A percentile compares a stretch with the other conserved stretches of the same genome.
Evolutionary conservation across 2,329 filamentous ascomycete species (phyloP).

Genomic region (Diaporthe citri): DNA sequence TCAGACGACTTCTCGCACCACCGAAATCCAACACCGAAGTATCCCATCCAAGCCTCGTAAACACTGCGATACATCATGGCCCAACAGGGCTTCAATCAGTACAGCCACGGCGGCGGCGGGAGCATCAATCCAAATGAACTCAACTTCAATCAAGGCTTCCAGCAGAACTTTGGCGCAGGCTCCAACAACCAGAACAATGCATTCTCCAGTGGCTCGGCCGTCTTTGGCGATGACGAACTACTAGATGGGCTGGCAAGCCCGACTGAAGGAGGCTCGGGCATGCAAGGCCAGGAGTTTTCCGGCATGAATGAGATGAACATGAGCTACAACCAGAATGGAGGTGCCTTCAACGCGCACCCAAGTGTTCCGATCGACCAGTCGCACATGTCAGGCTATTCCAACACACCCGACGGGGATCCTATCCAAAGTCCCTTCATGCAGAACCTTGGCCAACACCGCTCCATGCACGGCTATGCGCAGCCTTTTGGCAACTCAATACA

Average conservation of each 20-base stretch:
- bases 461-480: constrained; percentile 70
- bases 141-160: constrained; percentile 71
- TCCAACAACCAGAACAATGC: constrained; percentile 72
- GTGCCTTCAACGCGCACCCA: constrained; percentile 68
- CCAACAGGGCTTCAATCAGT: constrained; percentile 69
- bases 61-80: constrained; percentile 57
- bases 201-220: constrained; percentile 82
- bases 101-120: constrained; percentile 63
- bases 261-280: constrained; percentile 62
- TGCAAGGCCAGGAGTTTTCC: constrained; percentile 69
- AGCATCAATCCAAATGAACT: constrained; percentile 89
- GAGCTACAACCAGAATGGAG: constrained; percentile 61
- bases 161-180: constrained; percentile 69
- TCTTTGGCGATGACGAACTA: constrained; percentile 90
- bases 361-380: constrained; percentile 74
- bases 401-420: constrained; percentile 90
- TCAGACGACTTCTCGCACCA: background rate
- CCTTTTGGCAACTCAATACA: constrained; percentile 68
- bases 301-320: constrained; percentile 69
- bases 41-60: background rate
- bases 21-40: background rate
- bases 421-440: constrained; percentile 91
- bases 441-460: constrained; percentile 82
- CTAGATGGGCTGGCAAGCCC: constrained; percentile 77
- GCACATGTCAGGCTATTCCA: constrained; percentile 85